A percentile compares a stretch with the other conserved stretches of the same genome.
Evolutionary conservation across 345 rosid genomes (phyloP).

Genomic region (Gossypium stocksii): DNA sequence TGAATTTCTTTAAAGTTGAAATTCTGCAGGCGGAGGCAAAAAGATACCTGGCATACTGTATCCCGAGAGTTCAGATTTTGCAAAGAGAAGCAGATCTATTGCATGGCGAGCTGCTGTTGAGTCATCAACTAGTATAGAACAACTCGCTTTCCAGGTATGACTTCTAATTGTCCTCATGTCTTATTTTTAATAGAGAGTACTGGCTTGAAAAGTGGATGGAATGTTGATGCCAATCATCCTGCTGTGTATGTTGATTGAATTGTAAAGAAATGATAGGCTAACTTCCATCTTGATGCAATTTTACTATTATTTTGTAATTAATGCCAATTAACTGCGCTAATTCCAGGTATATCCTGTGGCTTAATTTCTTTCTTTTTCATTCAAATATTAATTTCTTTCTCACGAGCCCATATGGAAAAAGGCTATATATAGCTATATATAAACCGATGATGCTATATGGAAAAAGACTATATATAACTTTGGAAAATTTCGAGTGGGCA

Average conservation of each 20-base stretch:
- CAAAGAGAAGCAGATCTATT: constrained; percentile 74
- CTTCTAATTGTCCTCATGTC: background rate
- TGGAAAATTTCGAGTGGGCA: background rate
- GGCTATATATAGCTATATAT: background rate
- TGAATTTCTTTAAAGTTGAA: constrained; percentile 41
- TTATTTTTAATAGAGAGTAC: background rate
- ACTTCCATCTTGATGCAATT: background rate
- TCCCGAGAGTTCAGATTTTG: constrained; percentile 79
- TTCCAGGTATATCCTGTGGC: background rate
- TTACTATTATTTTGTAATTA: background rate
- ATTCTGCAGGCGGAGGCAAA: constrained; percentile 68
- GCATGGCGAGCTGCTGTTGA: constrained; percentile 95
- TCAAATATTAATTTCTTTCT: background rate
- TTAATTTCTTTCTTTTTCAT: background rate
- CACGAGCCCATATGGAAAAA: background rate
- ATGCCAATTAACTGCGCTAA: background rate
- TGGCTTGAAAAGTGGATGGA: background rate
- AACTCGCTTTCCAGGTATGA: constrained; percentile 79
- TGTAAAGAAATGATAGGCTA: background rate
- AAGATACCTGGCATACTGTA: constrained; percentile 73
- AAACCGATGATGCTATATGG: background rate
- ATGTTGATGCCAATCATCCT: background rate
- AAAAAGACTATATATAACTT: background rate
- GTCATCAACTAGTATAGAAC: constrained; percentile 71
- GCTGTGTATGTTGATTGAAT: background rate